Conservation (phyloP, 2,329 filamentous ascomycete species). For the Xylogone sp. region DNA sequence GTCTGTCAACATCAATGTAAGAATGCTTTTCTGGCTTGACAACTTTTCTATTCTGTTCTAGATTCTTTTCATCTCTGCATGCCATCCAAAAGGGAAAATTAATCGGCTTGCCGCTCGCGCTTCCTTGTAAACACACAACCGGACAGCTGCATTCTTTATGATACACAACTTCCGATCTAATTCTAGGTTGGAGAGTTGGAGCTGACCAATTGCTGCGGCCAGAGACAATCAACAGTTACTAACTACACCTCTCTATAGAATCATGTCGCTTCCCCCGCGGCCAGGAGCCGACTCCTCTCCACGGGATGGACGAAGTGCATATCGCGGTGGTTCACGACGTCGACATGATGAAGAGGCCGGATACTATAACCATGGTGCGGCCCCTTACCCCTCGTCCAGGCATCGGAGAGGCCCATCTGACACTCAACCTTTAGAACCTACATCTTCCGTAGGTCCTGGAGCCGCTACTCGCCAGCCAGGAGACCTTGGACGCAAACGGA, state of each 20-base stretch:
- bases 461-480: neutral
- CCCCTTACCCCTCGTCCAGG: conserved; percentile 22
- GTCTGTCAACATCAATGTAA: conserved; percentile 20
- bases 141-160: neutral
- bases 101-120: neutral
- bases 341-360: conserved; percentile 70
- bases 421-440: conserved; percentile 56
- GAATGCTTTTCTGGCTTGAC: conserved; percentile 7
- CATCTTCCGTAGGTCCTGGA: conserved; percentile 47
- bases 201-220: conserved; percentile 6
- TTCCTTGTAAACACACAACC: neutral
- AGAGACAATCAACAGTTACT: conserved; percentile 9
- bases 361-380: conserved; percentile 13
- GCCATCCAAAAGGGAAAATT: neutral
- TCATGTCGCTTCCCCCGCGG: conserved; percentile 56
- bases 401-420: conserved; percentile 53
- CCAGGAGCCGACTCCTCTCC: conserved; percentile 49
- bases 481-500: conserved; percentile 64
- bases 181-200: conserved; percentile 4
- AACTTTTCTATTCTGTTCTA: neutral
- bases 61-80: neutral
- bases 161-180: neutral
- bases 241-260: conserved; percentile 15
- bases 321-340: conserved; percentile 61
- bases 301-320: conserved; percentile 58